phyloP scores from a whole-genome alignment of 345 rosid species.

The Rhizophora apiculata region DNA sequence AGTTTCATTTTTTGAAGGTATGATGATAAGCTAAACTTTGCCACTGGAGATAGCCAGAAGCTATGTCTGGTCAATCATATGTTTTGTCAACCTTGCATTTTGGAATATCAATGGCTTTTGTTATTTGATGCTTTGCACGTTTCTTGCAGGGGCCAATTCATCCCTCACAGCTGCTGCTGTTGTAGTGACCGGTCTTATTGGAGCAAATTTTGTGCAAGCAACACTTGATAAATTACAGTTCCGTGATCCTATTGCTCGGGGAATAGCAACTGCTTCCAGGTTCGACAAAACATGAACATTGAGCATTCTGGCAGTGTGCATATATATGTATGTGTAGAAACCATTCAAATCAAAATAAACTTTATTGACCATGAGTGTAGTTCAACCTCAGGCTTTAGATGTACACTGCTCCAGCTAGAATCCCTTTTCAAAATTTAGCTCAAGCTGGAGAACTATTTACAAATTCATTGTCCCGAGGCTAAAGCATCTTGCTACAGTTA shows the following conservation, averaged over 20 bases:
- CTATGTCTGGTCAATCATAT: background rate
- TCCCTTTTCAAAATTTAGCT: too few relatives aligned
- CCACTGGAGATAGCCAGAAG: too few relatives aligned
- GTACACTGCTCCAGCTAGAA: too few relatives aligned
- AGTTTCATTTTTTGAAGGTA: constrained; percentile 82
- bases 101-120: background rate
- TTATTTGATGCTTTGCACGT: background rate
- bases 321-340: too few relatives aligned
- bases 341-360: too few relatives aligned
- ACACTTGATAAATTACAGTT: constrained; percentile 63
- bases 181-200: constrained; percentile 86
- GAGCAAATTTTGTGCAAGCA: constrained; percentile 88
- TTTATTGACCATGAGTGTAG: too few relatives aligned
- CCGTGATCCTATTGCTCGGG: constrained; percentile 85
- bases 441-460: too few relatives aligned
- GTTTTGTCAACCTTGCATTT: background rate
- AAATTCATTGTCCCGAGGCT: too few relatives aligned
- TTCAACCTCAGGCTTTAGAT: too few relatives aligned
- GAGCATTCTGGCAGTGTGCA: too few relatives aligned
- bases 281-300: constrained; percentile 11
- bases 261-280: constrained; percentile 95
- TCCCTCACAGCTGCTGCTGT: constrained; percentile 94
- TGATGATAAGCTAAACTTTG: background rate
- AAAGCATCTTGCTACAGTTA: too few relatives aligned
- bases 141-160: constrained; percentile 68